A percentile compares a stretch with the other conserved stretches of the same genome.
Conservation (phyloP, 2,329 filamentous ascomycete genomes). For the Aphanocladium album region DNA sequence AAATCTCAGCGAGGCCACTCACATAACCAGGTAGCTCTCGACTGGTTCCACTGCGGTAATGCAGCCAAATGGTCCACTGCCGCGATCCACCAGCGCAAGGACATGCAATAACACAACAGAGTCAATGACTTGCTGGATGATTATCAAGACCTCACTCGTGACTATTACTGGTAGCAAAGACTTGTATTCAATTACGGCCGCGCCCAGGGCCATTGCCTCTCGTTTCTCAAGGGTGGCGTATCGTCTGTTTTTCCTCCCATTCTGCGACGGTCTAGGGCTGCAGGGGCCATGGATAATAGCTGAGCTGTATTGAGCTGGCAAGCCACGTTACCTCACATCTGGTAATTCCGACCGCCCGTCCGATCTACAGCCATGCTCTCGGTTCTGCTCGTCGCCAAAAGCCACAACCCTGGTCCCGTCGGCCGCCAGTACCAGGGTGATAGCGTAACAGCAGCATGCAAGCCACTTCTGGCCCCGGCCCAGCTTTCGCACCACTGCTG, state of each 20-base stretch:
- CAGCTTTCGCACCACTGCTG: not conserved
- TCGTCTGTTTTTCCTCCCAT: not conserved
- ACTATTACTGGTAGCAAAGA: not conserved
- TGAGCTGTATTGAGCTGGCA: not conserved
- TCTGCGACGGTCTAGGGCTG: not conserved
- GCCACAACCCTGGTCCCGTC: not conserved
- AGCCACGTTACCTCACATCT: not conserved
- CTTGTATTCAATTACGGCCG: not conserved
- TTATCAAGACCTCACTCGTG: not conserved
- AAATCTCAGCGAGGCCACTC: not conserved
- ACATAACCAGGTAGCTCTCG: not conserved
- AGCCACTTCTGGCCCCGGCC: not conserved
- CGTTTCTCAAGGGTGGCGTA: not conserved
- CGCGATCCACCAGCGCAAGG: not conserved
- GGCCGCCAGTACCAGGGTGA: not conserved
- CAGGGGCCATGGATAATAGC: not conserved
- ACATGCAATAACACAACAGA: not conserved
- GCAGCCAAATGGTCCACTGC: not conserved
- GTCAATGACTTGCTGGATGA: not conserved
- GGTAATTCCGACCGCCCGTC: not conserved
- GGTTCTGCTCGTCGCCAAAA: not conserved
- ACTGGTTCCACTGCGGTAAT: constrained; percentile 1
- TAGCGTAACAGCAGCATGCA: not conserved
- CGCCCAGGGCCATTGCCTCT: not conserved
- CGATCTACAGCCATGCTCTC: not conserved